Evolutionary conservation across 345 rosid species (phyloP), one percentile per base, ranked within the genome.

Genomic region (Hirschfeldia incana): DNA sequence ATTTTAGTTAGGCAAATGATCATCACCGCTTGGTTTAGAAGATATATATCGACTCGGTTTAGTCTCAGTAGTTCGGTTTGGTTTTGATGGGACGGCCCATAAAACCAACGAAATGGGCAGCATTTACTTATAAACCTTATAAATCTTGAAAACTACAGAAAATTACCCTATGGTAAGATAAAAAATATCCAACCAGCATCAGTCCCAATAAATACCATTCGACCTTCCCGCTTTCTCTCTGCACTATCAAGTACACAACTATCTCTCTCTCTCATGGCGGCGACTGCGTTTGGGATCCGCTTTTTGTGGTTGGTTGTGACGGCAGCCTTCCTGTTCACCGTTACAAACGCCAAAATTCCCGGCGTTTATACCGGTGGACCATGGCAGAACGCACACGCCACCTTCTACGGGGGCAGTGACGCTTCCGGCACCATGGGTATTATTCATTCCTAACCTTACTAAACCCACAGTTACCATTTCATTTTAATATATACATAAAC

Each of bases 391-490:
- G 97, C 97, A 5, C 97, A 92, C 76, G 97, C 97, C 61, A 91
- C 97, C 51, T 92, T 92, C 84, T 92, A 92, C 60, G 97, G 97
- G 1, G 97, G 97, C 13, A 66, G 84, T 21, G 97, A 92, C 76
- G 96, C 96, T 72, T 89, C 96, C 6, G 97, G 97, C 34, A 92
- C 97, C n/a, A 89, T 89, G 97, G 94, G 97, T 91, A 90, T 29
- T 30, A 28, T 5, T 77, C 27, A 69, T 46, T 32, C 51, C 17
- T 13, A n/a, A n/a, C 9, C 42, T 58, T 3, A 30, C 33, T 36
- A 32, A 51, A 51, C 58, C 15, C 27, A 27, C 15, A 21, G 1
- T 32, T 66, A 13, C 9, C 13, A 32, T 33, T 63, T 28, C 74
- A 64, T 5, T 68, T 68, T 9, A 21, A 9, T 34, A 9, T n/a